Conservation (phyloP, 306 rosid genomes). For the Dalbergia cultrata region DNA sequence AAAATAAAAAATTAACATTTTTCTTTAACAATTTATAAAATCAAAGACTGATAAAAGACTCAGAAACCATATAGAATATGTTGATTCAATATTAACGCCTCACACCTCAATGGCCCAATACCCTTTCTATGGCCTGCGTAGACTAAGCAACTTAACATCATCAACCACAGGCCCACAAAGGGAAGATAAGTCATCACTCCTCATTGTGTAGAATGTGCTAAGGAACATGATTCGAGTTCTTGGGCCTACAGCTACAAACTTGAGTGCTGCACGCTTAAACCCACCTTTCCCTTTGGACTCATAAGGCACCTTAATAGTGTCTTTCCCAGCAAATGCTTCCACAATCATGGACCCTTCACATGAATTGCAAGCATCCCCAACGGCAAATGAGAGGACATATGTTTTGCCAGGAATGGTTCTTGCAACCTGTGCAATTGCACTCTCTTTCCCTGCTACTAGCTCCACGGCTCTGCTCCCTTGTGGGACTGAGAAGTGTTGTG, state of each 20-base stretch:
- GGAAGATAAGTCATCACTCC: constrained; percentile 94
- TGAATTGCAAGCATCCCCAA: constrained; percentile 90
- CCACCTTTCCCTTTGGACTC: constrained; percentile 94
- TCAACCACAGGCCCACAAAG: constrained; percentile 97
- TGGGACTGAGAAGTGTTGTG: constrained; percentile 82
- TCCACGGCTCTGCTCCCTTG: constrained; percentile 84
- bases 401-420: constrained; percentile 78
- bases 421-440: constrained; percentile 91
- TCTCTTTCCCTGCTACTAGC: constrained; percentile 90
- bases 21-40: constrained; percentile 22
- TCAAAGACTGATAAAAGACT: background rate
- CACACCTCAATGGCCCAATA: background rate
- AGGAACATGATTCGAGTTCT: constrained; percentile 83
- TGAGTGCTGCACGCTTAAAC: constrained; percentile 77
- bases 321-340: constrained; percentile 84
- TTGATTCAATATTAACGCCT: background rate
- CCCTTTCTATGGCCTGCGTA: constrained; percentile 57
- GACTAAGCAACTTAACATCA: constrained; percentile 77
- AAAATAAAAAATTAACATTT: background rate
- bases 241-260: constrained; percentile 63
- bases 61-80: background rate
- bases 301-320: constrained; percentile 85
- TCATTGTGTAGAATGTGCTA: constrained; percentile 86
- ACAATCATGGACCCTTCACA: constrained; percentile 92
- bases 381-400: constrained; percentile 74